Conservation (phyloP, 2,329 filamentous ascomycete genomes). For the Lachnellula occidentalis region DNA sequence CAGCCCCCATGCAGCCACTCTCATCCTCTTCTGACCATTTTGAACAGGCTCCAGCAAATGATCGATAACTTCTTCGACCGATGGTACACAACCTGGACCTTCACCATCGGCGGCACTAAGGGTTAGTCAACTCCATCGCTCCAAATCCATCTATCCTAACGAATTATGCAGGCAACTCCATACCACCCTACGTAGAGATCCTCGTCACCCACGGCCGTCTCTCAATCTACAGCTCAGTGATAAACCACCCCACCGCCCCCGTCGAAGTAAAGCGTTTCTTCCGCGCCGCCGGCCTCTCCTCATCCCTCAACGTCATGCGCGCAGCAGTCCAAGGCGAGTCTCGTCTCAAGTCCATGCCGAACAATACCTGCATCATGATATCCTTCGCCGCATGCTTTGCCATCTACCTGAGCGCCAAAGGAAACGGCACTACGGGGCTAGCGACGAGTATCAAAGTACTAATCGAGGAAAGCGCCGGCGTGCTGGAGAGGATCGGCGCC, state of each 20-base stretch:
- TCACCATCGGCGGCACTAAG: conserved; percentile 48
- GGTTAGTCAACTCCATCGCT: conserved; percentile 31
- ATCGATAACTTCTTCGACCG: conserved; percentile 62
- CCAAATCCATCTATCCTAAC: conserved; percentile 1
- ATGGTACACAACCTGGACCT: conserved; percentile 60
- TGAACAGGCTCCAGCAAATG: conserved; percentile 45
- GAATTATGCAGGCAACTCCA: conserved; percentile 38
- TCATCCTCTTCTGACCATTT: conserved; percentile 1
- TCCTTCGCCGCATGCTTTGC: conserved; percentile 68
- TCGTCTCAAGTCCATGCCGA: conserved; percentile 68
- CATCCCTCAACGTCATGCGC: conserved; percentile 68
- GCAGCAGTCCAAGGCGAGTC: conserved; percentile 67
- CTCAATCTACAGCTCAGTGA: conserved; percentile 69
- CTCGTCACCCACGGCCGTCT: conserved; percentile 66
- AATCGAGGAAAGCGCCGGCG: conserved; percentile 63
- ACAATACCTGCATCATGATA: conserved; percentile 75
- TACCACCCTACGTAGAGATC: conserved; percentile 72
- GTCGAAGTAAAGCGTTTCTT: conserved; percentile 68
- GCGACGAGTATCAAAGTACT: conserved; percentile 59
- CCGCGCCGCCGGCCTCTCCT: conserved; percentile 64
- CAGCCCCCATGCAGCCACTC: too few relatives aligned
- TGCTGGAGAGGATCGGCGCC: conserved; percentile 63
- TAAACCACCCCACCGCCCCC: conserved; percentile 68
- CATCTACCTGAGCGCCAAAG: conserved; percentile 55
- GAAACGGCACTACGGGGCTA: conserved; percentile 43